A percentile compares a stretch with the other conserved stretches of the same genome.
These are phyloP conservation scores for Exophiala bonariae DNA, from an alignment of 2,329 filamentous ascomycete species.

Conservation along the genomic window DNA sequence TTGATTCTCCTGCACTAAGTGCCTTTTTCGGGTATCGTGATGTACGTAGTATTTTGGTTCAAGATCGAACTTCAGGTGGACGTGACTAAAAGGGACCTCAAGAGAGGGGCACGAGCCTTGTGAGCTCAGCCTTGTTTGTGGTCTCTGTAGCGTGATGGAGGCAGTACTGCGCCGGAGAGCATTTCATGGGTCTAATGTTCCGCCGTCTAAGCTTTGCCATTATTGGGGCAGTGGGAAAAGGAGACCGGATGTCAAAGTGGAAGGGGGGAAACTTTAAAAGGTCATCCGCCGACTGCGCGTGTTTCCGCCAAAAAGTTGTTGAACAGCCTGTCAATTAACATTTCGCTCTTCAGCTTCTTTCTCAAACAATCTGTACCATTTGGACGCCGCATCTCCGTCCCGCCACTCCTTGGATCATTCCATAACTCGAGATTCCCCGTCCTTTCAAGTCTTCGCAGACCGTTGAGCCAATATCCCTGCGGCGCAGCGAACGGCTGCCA, in stretches of 20 bases:
- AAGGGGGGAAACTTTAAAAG: background rate
- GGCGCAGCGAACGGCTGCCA: conserved; percentile 19
- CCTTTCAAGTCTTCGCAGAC: too few relatives aligned
- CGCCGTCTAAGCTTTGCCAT: background rate
- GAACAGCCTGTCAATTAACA: conserved; percentile 22
- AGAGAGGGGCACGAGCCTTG: too few relatives aligned
- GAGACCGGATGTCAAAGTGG: background rate
- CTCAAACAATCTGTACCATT: too few relatives aligned
- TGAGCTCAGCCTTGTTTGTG: too few relatives aligned
- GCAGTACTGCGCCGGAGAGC: too few relatives aligned
- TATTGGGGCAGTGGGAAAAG: background rate
- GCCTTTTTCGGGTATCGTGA: too few relatives aligned
- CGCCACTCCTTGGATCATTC: background rate
- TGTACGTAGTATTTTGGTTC: too few relatives aligned
- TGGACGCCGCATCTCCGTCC: background rate
- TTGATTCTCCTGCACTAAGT: too few relatives aligned
- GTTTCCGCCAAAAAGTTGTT: conserved; percentile 18
- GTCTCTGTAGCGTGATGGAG: too few relatives aligned
- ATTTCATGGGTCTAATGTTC: too few relatives aligned
- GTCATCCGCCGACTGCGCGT: background rate
- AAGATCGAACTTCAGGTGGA: too few relatives aligned
- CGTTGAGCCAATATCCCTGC: background rate
- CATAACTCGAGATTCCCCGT: background rate
- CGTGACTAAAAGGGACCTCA: too few relatives aligned
- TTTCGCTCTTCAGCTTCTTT: background rate